Conservation (phyloP, 2,329 filamentous ascomycete species). For the Nigrospora osmanthi region DNA sequence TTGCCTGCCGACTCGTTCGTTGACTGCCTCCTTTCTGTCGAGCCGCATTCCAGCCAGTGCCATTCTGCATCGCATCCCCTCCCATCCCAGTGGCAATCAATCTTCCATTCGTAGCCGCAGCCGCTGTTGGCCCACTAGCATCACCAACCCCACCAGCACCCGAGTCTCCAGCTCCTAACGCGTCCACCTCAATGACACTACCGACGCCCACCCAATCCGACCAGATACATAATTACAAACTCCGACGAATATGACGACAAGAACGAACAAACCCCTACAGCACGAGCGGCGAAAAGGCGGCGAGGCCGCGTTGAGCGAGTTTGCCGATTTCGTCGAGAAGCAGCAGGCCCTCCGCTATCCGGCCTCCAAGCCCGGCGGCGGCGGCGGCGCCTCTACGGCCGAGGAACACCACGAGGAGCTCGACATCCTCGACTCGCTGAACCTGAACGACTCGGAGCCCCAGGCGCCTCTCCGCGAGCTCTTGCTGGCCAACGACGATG, state of each 20-base stretch:
- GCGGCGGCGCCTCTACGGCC: slow-evolving; percentile 17
- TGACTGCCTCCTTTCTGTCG: too few relatives aligned
- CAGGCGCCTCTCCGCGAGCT: slow-evolving; percentile 67
- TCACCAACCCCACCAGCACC: too few relatives aligned
- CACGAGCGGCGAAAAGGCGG: slow-evolving; percentile 1
- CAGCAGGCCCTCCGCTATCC: slow-evolving; percentile 72
- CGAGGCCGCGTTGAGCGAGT: slow-evolving; percentile 72
- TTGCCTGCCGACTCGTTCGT: too few relatives aligned
- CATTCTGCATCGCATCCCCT: too few relatives aligned
- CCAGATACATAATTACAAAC: neutral
- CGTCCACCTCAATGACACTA: neutral
- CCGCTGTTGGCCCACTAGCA: too few relatives aligned
- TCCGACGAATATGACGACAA: neutral
- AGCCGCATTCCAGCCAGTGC: too few relatives aligned
- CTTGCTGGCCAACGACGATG: slow-evolving; percentile 56
- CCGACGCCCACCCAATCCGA: neutral
- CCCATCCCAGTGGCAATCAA: too few relatives aligned
- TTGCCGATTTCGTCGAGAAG: slow-evolving; percentile 94
- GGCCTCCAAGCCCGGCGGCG: slow-evolving; percentile 21
- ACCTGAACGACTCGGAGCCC: slow-evolving; percentile 62
- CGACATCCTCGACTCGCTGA: slow-evolving; percentile 73
- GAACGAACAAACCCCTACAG: neutral
- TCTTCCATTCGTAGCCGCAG: too few relatives aligned
- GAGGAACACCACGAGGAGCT: slow-evolving; percentile 83
- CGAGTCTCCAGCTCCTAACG: neutral